Base-by-base conservation (phyloP, 257 asterid species). In the Solanum stenotomum region DNA sequence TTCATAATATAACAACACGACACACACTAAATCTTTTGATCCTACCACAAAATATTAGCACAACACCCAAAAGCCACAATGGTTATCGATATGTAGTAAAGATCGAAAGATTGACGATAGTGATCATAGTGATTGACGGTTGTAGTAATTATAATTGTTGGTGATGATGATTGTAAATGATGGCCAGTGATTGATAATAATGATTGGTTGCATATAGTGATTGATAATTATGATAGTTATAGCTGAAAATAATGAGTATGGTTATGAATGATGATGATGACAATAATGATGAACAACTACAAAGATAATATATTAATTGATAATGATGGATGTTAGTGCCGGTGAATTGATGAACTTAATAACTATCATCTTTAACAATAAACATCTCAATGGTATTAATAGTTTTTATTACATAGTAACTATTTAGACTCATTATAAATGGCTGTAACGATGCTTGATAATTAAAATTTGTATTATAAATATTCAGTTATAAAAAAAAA, bases 71-170 rank as follows among this genome's bases (percentile, higher is more conserved):
- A 23, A 5, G 16, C 16, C 29, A 10, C 10, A 65, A 5, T 63
- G 71, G 65, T 56, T 56, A 4, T 63, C 16, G 15, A 63, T 63
- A 61, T 4, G 0, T 0, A 63, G 15, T 23, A 63, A 0, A 63
- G 14, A 23, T n/a, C 10, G 23, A 18, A 20, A 18, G 65, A 56
- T 56, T 52, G 29, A 22, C 1, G 31, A n/a, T 63, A 11, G 3
- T 10, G 5, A 63, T 4, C 0, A 10, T 23, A 23, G 6, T 63
- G 1, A 67, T 25, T 67, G 34, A 6, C 0, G 2, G 0, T 63
- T 10, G 0, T 25, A 49, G 4, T 27, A 5, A 14, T 27, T 25
- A 27, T 0, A 9, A 27, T 3, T 6, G 2, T 13, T 27, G 22
- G 2, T 13, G 22, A 0, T 25, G 10, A 68, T 27, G 0, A 13